A percentile compares a stretch with the other conserved stretches of the same genome.
These are phyloP conservation scores for Monilinia fructigena DNA, from an alignment of 2,329 filamentous ascomycete species.

Conservation along the genomic window DNA sequence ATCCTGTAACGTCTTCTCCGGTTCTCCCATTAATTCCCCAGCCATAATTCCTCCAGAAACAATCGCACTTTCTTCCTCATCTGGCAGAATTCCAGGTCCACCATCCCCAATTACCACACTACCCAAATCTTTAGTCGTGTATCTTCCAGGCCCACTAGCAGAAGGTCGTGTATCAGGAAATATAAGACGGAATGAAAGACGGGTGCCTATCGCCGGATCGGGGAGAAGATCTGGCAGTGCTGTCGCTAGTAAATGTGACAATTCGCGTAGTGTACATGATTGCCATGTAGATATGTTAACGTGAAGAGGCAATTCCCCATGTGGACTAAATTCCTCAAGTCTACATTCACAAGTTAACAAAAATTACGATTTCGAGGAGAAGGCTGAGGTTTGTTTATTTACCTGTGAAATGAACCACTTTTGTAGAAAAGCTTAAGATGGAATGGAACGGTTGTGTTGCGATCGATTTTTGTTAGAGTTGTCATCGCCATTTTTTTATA, in stretches of 20 bases:
- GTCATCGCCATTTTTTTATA: constrained; percentile 37
- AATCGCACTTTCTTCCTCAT: constrained; percentile 42
- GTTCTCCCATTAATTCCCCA: constrained; percentile 54
- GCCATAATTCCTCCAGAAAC: constrained; percentile 38
- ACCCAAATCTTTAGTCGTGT: constrained; percentile 77
- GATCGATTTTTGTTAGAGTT: constrained; percentile 52
- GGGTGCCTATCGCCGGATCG: constrained; percentile 72
- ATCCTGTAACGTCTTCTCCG: constrained; percentile 72
- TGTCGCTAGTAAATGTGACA: constrained; percentile 72
- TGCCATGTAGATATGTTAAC: constrained; percentile 85
- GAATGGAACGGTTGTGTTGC: constrained; percentile 74
- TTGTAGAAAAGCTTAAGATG: constrained; percentile 84
- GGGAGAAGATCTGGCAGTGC: constrained; percentile 70
- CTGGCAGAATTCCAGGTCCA: constrained; percentile 45
- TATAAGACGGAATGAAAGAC: constrained; percentile 83
- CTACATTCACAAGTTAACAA: constrained; percentile 43
- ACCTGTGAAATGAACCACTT: constrained; percentile 68
- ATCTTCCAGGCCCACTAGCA: constrained; percentile 52
- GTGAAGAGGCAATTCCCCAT: constrained; percentile 59
- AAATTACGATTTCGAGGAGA: constrained; percentile 7
- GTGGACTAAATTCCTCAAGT: constrained; percentile 64
- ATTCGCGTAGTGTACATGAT: constrained; percentile 75
- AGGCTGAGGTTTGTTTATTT: constrained; percentile 48
- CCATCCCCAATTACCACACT: constrained; percentile 73
- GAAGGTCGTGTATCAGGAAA: constrained; percentile 62